Base-by-base conservation (phyloP, 2,329 filamentous ascomycete species). In the Cladophialophora bantiana region DNA sequence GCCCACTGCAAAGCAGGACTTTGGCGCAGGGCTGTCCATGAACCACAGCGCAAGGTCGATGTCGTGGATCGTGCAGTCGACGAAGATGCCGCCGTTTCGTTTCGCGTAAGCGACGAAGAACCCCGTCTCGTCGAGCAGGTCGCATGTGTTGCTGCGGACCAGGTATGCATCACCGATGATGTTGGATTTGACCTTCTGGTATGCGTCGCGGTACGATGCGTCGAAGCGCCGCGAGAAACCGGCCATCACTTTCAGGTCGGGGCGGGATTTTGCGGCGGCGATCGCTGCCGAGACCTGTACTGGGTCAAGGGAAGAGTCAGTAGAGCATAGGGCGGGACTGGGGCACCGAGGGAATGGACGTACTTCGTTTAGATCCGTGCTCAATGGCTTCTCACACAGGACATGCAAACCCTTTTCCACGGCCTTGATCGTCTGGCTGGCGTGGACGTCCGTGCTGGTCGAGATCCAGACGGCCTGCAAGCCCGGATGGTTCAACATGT, bases 91-190 rank as follows among this genome's bases (percentile, higher is more conserved):
- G 38, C 89, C 89, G 1, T 81, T 85, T 77, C 85, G 88, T 71
- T 87, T 80, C 13, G 88, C 87, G 77, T 90, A 91, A n/a, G 83
- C 81, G 64, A 91, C 87, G 75, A 90, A 91, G 82, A 90, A 90
- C 57, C 88, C 88, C 0, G 82, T 82, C 0, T 87, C 85, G 67
- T 90, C 87, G 62, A 86, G 82, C 75, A 86, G 88, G 77, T 90
- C 88, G 77, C 87, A 89, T 0, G 88, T 90, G 76, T 90, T 88
- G 57, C 83, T 86, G 71, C 87, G 86, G 71, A 90, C 81, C 50
- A 90, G 81, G 9, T 84, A 83, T 1, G 87, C 84, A 0, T 83
- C 80, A 6, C 88, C 89, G 68, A 90, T 89, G 35, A 80, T 73
- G n/a, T 87, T 87, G 0, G 76, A 71, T 20, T 81, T 75, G 73